phyloP scores from a whole-genome alignment of 768 basidiomycete genomes.

The Dioszegia aurantiaca region DNA sequence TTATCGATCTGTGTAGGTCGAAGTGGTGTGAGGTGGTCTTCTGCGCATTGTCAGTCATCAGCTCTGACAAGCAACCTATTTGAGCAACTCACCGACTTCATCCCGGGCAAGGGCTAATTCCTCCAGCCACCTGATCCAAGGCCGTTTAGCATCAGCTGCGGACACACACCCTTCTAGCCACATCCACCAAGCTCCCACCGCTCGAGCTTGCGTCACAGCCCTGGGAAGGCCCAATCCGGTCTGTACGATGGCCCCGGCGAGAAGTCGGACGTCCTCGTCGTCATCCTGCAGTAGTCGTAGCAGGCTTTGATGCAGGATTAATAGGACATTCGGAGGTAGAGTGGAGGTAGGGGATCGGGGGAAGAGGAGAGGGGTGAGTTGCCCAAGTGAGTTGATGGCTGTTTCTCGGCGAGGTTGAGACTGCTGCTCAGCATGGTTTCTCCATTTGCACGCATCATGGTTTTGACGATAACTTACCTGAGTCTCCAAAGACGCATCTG shows the following conservation, averaged over 20 bases:
- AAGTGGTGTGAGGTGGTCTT: conserved; percentile 13
- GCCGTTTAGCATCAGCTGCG: not conserved
- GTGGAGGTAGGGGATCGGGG: not conserved
- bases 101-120: not conserved
- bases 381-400: conserved; percentile 24
- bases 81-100: conserved; percentile 24
- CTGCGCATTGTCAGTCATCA: conserved; percentile 2
- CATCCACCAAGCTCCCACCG: conserved; percentile 34
- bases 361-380: conserved; percentile 18
- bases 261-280: conserved; percentile 43
- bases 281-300: conserved; percentile 42
- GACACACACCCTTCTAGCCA: conserved; percentile 22
- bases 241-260: conserved; percentile 27
- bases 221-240: conserved; percentile 12
- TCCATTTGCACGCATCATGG: not conserved
- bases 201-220: conserved; percentile 23
- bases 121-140: conserved; percentile 24
- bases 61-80: not conserved
- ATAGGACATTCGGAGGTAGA: not conserved
- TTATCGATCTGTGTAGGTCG: not conserved
- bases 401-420: conserved; percentile 35
- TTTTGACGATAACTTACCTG: conserved; percentile 17
- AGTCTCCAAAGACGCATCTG: conserved; percentile 15
- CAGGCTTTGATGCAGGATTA: conserved; percentile 25
- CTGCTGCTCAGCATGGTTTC: conserved; percentile 2